Evolutionary conservation across 805 yeast genomes (phyloP).

Genomic region (Kazachstania kunashirensis): DNA sequence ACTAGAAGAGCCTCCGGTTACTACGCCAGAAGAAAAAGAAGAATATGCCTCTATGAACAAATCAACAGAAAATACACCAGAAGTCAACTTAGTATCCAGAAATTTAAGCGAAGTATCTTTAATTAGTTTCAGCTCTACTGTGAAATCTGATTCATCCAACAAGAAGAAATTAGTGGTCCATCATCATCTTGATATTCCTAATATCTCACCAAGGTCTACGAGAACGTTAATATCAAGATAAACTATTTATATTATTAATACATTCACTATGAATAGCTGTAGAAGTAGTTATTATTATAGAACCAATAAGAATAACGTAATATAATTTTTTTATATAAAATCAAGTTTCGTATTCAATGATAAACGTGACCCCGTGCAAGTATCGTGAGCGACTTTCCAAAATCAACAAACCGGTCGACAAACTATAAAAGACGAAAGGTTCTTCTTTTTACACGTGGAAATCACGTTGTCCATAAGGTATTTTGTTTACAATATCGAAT

Average conservation of each 20-base stretch:
- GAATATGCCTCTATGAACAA: no score
- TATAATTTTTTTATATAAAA: no score
- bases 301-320: no score
- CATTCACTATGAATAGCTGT: no score
- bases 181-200: slow-evolving; percentile 16
- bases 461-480: slow-evolving; percentile 20
- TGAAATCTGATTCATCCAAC: background rate
- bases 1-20: background rate
- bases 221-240: slow-evolving; percentile 13
- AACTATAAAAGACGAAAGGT: no score
- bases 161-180: slow-evolving; percentile 11
- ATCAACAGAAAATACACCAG: no score
- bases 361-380: no score
- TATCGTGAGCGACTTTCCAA: no score
- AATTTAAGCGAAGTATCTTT: background rate
- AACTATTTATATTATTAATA: background rate
- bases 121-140: background rate
- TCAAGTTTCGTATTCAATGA: no score
- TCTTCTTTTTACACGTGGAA: slow-evolving; percentile 24
- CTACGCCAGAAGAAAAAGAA: background rate
- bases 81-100: no score
- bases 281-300: no score
- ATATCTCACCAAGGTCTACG: slow-evolving; percentile 9
- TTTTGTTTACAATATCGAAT: background rate
- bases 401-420: no score